Evolutionary conservation across 225 moss, liverwort and hornwort genomes (phyloP).

Genomic region (Bryum argenteum): DNA sequence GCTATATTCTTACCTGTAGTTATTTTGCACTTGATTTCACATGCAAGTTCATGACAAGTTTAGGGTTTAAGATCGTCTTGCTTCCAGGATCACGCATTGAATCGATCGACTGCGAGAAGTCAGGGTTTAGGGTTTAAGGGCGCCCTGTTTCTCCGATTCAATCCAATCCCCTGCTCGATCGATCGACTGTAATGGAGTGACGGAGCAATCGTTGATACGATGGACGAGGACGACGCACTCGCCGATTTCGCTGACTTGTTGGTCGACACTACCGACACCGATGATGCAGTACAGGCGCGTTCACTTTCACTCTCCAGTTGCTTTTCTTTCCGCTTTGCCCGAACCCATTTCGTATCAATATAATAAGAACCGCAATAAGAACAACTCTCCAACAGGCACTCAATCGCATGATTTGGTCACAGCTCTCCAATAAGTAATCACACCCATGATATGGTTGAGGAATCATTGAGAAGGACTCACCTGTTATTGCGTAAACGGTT

Average conservation of each 20-base stretch:
- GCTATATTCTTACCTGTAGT: too few relatives aligned
- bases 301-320: neutral
- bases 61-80: too few relatives aligned
- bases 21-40: too few relatives aligned
- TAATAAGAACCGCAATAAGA: neutral
- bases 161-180: neutral
- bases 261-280: conserved; percentile 12
- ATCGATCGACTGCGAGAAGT: too few relatives aligned
- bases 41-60: too few relatives aligned
- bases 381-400: too few relatives aligned
- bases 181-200: neutral
- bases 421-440: too few relatives aligned
- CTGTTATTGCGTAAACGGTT: neutral
- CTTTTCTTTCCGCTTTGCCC: neutral
- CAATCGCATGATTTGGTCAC: neutral
- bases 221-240: conserved; percentile 39
- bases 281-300: conserved; percentile 31
- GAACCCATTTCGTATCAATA: too few relatives aligned
- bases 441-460: neutral
- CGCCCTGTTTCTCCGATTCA: too few relatives aligned
- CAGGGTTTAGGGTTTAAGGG: too few relatives aligned
- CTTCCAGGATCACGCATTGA: too few relatives aligned
- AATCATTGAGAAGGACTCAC: too few relatives aligned
- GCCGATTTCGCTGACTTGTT: conserved; percentile 35
- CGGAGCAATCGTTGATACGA: neutral